phyloP scores from a whole-genome alignment of 2,329 filamentous ascomycete species.

The Cladosporium oxysporum region DNA sequence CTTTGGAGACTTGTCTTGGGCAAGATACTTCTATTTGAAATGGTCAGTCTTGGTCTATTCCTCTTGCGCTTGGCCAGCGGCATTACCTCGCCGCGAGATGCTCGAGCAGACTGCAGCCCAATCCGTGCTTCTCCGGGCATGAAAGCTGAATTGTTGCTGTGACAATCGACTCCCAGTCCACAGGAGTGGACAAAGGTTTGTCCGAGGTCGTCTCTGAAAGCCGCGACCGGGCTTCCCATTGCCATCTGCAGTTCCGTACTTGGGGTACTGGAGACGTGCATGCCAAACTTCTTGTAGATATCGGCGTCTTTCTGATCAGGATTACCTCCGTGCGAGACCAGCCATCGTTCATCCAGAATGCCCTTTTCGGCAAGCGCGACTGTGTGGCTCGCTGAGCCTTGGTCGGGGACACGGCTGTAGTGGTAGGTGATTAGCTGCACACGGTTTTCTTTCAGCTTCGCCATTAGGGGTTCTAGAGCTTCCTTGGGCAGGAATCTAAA shows the following conservation, averaged over 20 bases:
- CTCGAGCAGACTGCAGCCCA: conserved; percentile 37
- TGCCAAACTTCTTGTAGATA: conserved; percentile 37
- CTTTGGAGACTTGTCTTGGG: conserved; percentile 29
- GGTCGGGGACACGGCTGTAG: conserved; percentile 26
- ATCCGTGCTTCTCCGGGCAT: conserved; percentile 40
- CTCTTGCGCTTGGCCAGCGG: background rate
- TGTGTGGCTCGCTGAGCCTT: conserved; percentile 34
- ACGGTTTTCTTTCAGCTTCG: conserved; percentile 38
- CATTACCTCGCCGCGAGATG: conserved; percentile 31
- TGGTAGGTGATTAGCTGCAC: conserved; percentile 45
- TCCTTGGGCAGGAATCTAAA: conserved; percentile 42
- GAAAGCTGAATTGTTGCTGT: conserved; percentile 34
- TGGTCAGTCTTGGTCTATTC: background rate
- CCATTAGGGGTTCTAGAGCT: conserved; percentile 41
- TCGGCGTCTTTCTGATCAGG: conserved; percentile 39
- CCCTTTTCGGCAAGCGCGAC: conserved; percentile 36
- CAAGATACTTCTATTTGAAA: conserved; percentile 25
- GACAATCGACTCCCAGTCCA: conserved; percentile 41
- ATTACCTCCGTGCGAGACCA: conserved; percentile 47
- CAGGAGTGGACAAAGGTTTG: conserved; percentile 27
- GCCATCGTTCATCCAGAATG: conserved; percentile 45
- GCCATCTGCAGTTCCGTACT: conserved; percentile 56
- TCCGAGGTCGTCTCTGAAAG: conserved; percentile 34
- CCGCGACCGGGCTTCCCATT: conserved; percentile 40
- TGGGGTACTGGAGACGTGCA: conserved; percentile 49